A percentile compares a stretch with the other conserved stretches of the same genome.
These are phyloP conservation scores for Garcia nutans DNA, from an alignment of 345 rosid species.

Conservation along the genomic window DNA sequence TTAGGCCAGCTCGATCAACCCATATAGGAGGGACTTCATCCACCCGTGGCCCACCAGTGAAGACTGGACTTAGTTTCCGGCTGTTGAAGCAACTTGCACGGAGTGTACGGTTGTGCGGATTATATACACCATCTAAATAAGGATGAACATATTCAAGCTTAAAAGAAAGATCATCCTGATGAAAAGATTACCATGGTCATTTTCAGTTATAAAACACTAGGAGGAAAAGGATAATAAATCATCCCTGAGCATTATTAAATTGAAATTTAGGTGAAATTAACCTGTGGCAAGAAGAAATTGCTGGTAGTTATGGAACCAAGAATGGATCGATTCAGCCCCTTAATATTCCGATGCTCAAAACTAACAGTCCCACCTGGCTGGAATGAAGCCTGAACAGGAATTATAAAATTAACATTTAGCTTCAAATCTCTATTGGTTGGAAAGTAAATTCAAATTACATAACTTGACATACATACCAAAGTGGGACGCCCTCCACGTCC, in stretches of 20 bases:
- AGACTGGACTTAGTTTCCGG: conserved; percentile 95
- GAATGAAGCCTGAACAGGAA: conserved; percentile 67
- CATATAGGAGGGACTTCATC: conserved; percentile 99
- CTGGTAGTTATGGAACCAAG: conserved; percentile 95
- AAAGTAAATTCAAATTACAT: neutral
- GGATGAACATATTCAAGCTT: conserved; percentile 98
- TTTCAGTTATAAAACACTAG: neutral
- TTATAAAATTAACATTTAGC: neutral
- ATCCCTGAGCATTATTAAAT: neutral
- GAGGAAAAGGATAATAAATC: neutral
- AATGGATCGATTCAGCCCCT: conserved; percentile 88
- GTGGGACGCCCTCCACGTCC: conserved; percentile 98
- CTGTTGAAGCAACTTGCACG: conserved; percentile 91
- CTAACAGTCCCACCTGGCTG: conserved; percentile 99
- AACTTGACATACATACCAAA: conserved; percentile 46
- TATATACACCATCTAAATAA: conserved; percentile 79
- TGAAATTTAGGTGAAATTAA: conserved; percentile 28
- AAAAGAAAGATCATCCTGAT: conserved; percentile 96
- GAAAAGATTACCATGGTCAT: conserved; percentile 13
- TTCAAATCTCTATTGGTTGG: neutral
- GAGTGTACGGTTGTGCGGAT: conserved; percentile 81
- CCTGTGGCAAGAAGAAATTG: conserved; percentile 95
- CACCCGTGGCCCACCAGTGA: conserved; percentile 95
- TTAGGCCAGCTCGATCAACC: conserved; percentile 97
- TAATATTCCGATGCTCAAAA: conserved; percentile 88